Evolutionary conservation across 2,329 filamentous ascomycete genomes (phyloP).

Genomic region (Chrysoporthe austroafricana): DNA sequence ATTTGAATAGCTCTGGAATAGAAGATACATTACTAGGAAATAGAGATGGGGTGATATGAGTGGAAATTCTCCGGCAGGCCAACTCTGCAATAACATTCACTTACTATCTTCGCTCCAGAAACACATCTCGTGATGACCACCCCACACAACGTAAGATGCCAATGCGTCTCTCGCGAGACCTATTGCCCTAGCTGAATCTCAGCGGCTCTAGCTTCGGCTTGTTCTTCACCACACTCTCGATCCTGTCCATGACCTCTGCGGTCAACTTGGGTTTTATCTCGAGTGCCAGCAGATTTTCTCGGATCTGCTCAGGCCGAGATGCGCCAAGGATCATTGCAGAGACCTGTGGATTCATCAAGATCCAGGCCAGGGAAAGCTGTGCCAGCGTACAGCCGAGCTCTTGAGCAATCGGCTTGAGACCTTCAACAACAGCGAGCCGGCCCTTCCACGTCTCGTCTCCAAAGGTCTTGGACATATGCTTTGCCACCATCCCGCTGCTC

Average conservation of each 20-base stretch:
- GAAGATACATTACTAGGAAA: too few species aligned
- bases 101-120: background rate
- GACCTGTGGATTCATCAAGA: background rate
- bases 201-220: background rate
- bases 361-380: background rate
- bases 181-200: background rate
- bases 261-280: background rate
- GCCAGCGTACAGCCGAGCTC: background rate
- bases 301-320: background rate
- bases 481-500: background rate
- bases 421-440: background rate
- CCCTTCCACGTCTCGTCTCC: background rate
- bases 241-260: background rate
- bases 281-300: background rate
- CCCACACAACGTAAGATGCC: background rate
- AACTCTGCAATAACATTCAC: too few species aligned
- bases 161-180: background rate
- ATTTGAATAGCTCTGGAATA: too few species aligned
- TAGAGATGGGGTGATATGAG: too few species aligned
- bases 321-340: background rate
- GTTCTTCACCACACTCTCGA: background rate
- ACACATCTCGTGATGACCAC: background rate
- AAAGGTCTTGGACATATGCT: conserved; percentile 1
- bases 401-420: background rate
- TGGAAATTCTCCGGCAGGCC: too few species aligned